Base-by-base conservation (phyloP, 2,329 filamentous ascomycete species). In the Trichoderma polysporum region DNA sequence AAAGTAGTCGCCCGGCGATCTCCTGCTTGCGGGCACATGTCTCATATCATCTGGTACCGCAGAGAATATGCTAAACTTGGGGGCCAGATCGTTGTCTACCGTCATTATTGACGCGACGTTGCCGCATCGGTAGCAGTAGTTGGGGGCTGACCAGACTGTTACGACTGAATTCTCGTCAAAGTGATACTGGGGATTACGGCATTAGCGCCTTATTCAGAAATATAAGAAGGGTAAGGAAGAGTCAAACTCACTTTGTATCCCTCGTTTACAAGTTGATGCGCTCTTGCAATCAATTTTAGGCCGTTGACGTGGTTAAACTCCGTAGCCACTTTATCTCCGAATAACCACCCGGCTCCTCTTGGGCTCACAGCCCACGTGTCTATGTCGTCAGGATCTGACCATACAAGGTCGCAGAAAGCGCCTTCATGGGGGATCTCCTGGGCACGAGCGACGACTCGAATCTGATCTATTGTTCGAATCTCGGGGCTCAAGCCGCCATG, bases 361-460 rank as follows among this genome's bases (percentile, higher is more conserved):
- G 95, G 95, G 67, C 93, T 97, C 67, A 99, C 88, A 17, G 92
- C 94, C 85, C 97, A 99, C 70, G 97, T 96, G 74, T 98, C 94
- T 58, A 96, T 89, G 72, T 99, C 95, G 76, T 99, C 95, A 1
- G 95, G 95, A 76, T 99, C 95, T 64, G 93, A 97, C 95, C 95
- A 99, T 7, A 99, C 95, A 45, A 99, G 82, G 77, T 99, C 95
- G 59, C 95, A 97, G 88, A 99, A 99, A 2, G 95, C 95, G 6
- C 95, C 95, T 81, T 99, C 95, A 75, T 99, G 95, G 7, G 95
- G 95, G 73, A 99, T 99, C 78, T 99, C 95, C 73, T 97, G 91
- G 73, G 97, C 97, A 54, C 95, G 90, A 72, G 97, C 95, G 70
- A 99, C 97, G 71, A 99, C 96, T 74, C 97, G 95, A 79, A 99